These are phyloP conservation scores for Euphorbia celastroides DNA, from an alignment of 441 rosid species.

Conservation along the genomic window DNA sequence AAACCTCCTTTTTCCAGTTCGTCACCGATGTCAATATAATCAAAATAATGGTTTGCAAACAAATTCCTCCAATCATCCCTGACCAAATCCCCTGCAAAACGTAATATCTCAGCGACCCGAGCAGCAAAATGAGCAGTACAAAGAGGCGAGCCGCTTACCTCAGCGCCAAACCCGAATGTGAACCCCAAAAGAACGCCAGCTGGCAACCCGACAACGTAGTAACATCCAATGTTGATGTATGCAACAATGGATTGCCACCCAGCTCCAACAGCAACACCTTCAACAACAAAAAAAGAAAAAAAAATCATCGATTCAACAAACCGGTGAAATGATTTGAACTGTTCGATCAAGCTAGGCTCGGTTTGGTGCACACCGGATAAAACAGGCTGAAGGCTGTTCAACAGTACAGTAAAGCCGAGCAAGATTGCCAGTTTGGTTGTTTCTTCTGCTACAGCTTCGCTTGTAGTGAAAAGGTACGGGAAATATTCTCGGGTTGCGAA, in stretches of 20 bases:
- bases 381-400: constrained; percentile 89
- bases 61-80: constrained; percentile 80
- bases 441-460: constrained; percentile 70
- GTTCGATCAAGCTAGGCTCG: no score
- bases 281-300: background rate
- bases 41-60: constrained; percentile 64
- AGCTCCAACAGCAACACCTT: constrained; percentile 89
- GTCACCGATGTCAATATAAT: constrained; percentile 52
- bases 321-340: background rate
- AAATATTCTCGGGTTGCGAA: constrained; percentile 52
- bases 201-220: constrained; percentile 72
- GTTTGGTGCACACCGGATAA: constrained; percentile 48
- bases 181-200: constrained; percentile 79
- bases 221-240: constrained; percentile 74
- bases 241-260: constrained; percentile 86
- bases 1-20: constrained; percentile 72
- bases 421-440: constrained; percentile 57
- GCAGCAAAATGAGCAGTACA: no score
- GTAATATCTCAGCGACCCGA: no score
- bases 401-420: constrained; percentile 61
- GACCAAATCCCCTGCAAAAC: constrained; percentile 76
- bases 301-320: background rate
- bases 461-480: constrained; percentile 74
- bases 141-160: constrained; percentile 35
- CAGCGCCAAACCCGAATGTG: constrained; percentile 56